These are phyloP conservation scores for Geotrichum australiense DNA, from an alignment of 1,139 yeast species.

Conservation along the genomic window DNA sequence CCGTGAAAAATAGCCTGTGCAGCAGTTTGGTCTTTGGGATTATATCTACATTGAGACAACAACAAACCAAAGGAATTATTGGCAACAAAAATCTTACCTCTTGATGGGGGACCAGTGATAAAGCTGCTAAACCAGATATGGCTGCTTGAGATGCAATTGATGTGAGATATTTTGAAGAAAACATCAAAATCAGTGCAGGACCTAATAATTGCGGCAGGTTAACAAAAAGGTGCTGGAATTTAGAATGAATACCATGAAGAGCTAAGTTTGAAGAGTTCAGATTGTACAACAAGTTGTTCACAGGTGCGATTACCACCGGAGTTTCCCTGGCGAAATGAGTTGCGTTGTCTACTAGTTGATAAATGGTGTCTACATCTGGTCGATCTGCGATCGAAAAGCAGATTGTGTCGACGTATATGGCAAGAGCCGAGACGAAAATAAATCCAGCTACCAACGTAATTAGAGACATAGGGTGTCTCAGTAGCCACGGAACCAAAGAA, in stretches of 20 bases:
- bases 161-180: constrained; percentile 24
- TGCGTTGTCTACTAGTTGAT: constrained; percentile 9
- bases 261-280: constrained; percentile 51
- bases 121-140: constrained; percentile 50
- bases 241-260: constrained; percentile 76
- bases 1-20: constrained; percentile 31
- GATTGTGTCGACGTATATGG: constrained; percentile 52
- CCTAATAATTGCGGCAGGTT: constrained; percentile 80
- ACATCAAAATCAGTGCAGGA: constrained; percentile 50
- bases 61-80: constrained; percentile 60
- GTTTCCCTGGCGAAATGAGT: constrained; percentile 14
- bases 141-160: constrained; percentile 45
- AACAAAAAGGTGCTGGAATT: constrained; percentile 62
- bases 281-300: constrained; percentile 72
- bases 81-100: constrained; percentile 84
- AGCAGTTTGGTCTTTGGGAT: constrained; percentile 18
- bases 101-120: constrained; percentile 82
- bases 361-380: constrained; percentile 5
- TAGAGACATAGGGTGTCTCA: constrained; percentile 25
- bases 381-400: constrained; percentile 24
- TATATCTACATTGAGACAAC: constrained; percentile 45
- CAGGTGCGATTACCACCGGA: constrained; percentile 55
- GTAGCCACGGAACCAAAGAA: constrained; percentile 26
- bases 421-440: constrained; percentile 32
- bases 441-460: constrained; percentile 26